Base-by-base conservation (phyloP, 768 basidiomycete genomes). In the Suillus subluteus region DNA sequence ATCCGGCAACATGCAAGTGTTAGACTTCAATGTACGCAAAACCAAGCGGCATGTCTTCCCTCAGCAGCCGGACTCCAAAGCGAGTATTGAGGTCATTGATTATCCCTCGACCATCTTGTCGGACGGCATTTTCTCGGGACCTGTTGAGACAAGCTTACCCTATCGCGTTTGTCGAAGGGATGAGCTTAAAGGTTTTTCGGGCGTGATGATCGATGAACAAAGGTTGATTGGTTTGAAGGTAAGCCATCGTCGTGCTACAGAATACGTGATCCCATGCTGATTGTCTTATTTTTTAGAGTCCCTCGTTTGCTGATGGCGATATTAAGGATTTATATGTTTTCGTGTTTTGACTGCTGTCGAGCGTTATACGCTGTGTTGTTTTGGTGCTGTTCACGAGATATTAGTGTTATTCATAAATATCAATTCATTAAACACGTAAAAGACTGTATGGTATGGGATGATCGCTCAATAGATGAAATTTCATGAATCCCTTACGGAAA, bases 141-240 rank as follows among this genome's bases (percentile, higher is more conserved):
- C 50, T 12, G 70, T 81, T 38, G 71, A 74, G 55, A 81, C 63
- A 54, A 52, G 13, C 7, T 35, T 80, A 8, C 79, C 82, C 15
- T 82, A 79, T 66, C 75, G 72, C 41, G 72, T 76, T 2, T 71
- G 68, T 58, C 65, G 52, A 3, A 63, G 75, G 37, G 71, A 73
- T 21, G 58, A 71, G 9, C 64, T 67, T 48, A 73, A 72, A 13
- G 66, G 71, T 1, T 83, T 80, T 64, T 76, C 76, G 8, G 82
- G 82, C 11, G 69, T 81, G 66, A 82, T 82, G 80, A 76, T 83
- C 37, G 82, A 82, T 64, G 80, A 82, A 35, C 79, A 80, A 52
- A 72, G 81, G 62, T 62, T 83, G 37, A 67, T 83, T 32, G 81
- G 81, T 37, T 64, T 83, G 66, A 78, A 78, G 75, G 82, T 83